Conservation (phyloP, 2,329 filamentous ascomycete species). For the Aspergillus sp. region DNA sequence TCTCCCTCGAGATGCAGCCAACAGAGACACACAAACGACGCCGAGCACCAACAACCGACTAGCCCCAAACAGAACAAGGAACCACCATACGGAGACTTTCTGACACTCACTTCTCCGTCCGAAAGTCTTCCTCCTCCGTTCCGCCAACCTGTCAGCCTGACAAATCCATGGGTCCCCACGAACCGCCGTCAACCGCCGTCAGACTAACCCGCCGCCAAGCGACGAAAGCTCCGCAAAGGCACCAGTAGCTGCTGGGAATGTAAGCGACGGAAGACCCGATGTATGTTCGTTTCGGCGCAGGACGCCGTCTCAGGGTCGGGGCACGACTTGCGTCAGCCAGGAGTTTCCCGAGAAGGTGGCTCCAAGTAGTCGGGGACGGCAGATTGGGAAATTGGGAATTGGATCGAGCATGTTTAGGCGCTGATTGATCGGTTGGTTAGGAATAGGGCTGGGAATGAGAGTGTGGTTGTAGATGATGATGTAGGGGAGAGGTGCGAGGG, state of each 20-base stretch:
- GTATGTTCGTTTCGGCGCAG: neutral
- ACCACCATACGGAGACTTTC: no score
- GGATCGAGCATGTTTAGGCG: neutral
- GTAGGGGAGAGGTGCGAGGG: no score
- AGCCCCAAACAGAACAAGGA: neutral
- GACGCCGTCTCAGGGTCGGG: slow-evolving; percentile 14
- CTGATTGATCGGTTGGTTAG: slow-evolving; percentile 42
- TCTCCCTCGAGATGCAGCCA: no score
- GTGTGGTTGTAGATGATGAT: neutral
- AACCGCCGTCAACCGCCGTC: no score
- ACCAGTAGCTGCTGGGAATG: slow-evolving; percentile 33
- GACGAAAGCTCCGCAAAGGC: slow-evolving; percentile 35
- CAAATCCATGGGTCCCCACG: neutral
- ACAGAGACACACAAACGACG: no score
- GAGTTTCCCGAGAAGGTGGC: slow-evolving; percentile 41
- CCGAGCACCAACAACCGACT: neutral
- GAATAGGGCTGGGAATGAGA: slow-evolving; percentile 23
- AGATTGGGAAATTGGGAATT: neutral
- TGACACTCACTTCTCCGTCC: neutral
- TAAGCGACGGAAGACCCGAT: slow-evolving; percentile 29
- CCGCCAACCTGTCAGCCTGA: neutral
- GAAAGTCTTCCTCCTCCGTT: no score
- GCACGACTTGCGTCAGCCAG: slow-evolving; percentile 47
- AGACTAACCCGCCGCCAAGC: neutral
- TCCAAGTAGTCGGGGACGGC: neutral